These are phyloP conservation scores for Heteromeles arbutifolia DNA, from an alignment of 306 rosid genomes.

Conservation along the genomic window DNA sequence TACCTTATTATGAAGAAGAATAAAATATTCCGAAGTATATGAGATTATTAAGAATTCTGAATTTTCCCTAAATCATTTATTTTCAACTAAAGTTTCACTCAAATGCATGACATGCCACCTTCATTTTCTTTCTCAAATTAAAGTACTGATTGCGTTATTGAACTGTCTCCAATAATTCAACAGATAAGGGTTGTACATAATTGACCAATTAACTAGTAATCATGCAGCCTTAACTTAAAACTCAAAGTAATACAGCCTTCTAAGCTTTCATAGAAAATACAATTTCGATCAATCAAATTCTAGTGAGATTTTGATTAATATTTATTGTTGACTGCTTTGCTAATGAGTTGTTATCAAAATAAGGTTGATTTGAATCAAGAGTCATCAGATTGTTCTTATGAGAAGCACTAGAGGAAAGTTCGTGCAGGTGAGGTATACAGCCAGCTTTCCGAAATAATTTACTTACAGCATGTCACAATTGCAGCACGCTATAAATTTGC, in stretches of 20 bases:
- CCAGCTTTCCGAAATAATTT: neutral
- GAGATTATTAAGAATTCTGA: too few species aligned
- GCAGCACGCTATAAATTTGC: neutral
- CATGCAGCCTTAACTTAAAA: neutral
- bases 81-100: neutral
- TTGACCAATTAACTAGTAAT: neutral
- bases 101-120: neutral
- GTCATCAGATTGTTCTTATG: neutral
- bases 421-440: neutral
- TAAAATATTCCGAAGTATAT: too few species aligned
- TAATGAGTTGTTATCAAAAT: neutral
- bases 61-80: too few species aligned
- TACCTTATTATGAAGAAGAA: too few species aligned
- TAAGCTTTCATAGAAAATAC: neutral
- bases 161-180: neutral
- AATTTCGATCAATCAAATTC: neutral
- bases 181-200: neutral
- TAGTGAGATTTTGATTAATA: neutral
- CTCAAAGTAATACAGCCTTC: neutral
- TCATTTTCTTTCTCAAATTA: neutral
- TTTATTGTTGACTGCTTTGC: neutral
- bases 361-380: neutral
- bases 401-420: neutral
- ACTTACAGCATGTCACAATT: neutral
- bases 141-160: neutral